Percentiles rank a stretch among this genome's conserved stretches.
phyloP scores from a whole-genome alignment of 2,329 filamentous ascomycete species.

The Cladobotryum mycophilum region DNA sequence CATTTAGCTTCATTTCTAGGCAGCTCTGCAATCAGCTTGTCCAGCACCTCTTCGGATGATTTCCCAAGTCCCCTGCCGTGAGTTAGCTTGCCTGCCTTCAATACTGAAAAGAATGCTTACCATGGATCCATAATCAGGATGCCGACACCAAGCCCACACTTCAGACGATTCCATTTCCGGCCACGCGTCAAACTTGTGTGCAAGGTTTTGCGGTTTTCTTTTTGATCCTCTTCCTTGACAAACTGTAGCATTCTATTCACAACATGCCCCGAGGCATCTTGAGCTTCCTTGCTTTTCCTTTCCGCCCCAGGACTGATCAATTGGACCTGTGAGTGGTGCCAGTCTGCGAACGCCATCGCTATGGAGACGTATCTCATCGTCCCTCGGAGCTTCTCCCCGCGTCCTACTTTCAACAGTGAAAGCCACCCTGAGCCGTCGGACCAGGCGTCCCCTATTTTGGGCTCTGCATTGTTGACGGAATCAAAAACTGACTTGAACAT shows the following conservation, averaged over 20 bases:
- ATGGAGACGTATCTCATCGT: background rate
- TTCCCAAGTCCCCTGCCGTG: constrained; percentile 7
- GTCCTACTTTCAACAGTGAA: background rate
- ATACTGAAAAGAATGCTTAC: background rate
- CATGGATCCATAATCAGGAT: constrained; percentile 9
- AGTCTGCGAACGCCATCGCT: constrained; percentile 2
- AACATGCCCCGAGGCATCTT: background rate
- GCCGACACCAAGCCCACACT: constrained; percentile 1
- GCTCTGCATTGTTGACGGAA: no score
- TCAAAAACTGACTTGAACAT: no score
- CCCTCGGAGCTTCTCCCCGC: background rate
- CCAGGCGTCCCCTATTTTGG: background rate
- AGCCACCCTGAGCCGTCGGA: constrained; percentile 1
- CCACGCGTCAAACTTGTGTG: constrained; percentile 4
- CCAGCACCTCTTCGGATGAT: constrained; percentile 1
- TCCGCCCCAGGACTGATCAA: background rate
- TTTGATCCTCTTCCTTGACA: background rate
- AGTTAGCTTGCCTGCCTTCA: background rate
- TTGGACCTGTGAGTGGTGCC: constrained; percentile 3
- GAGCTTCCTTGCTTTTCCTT: background rate
- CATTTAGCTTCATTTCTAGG: constrained; percentile 3
- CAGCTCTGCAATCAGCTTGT: constrained; percentile 4
- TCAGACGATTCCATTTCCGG: constrained; percentile 8
- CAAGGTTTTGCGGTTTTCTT: background rate
- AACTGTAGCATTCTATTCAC: background rate